A percentile compares a stretch with the other conserved stretches of the same genome.
phyloP scores from a whole-genome alignment of 805 yeast genomes.

The Schwanniomyces sp. region DNA sequence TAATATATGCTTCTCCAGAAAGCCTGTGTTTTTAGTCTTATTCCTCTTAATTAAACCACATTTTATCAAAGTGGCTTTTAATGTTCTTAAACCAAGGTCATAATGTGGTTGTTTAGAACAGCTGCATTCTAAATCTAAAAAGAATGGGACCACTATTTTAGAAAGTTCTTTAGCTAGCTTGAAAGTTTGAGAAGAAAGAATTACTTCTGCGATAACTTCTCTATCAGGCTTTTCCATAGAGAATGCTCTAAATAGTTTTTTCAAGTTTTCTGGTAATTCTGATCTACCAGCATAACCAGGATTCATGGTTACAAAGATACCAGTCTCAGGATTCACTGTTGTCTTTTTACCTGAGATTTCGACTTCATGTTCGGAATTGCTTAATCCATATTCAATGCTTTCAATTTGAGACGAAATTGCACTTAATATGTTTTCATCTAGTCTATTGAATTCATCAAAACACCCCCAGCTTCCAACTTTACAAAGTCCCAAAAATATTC shows the following conservation, averaged over 20 bases:
- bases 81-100: constrained; percentile 85
- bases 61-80: constrained; percentile 63
- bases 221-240: constrained; percentile 75
- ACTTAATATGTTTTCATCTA: constrained; percentile 69
- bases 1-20: constrained; percentile 33
- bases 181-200: constrained; percentile 77
- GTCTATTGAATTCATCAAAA: constrained; percentile 90
- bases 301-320: constrained; percentile 87
- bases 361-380: constrained; percentile 20
- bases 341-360: constrained; percentile 44
- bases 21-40: neutral
- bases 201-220: constrained; percentile 63
- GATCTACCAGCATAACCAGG: constrained; percentile 87
- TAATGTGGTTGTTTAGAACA: constrained; percentile 69
- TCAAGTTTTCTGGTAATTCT: constrained; percentile 80
- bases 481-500: constrained; percentile 77
- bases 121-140: constrained; percentile 37
- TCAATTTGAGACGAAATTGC: constrained; percentile 84
- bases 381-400: constrained; percentile 58
- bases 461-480: constrained; percentile 93
- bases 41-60: constrained; percentile 51
- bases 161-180: constrained; percentile 46
- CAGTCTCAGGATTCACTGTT: constrained; percentile 49
- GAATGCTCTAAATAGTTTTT: constrained; percentile 72
- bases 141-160: constrained; percentile 51